Evolutionary conservation across 805 yeast species (phyloP).

Genomic region (Candida qinlingensis): DNA sequence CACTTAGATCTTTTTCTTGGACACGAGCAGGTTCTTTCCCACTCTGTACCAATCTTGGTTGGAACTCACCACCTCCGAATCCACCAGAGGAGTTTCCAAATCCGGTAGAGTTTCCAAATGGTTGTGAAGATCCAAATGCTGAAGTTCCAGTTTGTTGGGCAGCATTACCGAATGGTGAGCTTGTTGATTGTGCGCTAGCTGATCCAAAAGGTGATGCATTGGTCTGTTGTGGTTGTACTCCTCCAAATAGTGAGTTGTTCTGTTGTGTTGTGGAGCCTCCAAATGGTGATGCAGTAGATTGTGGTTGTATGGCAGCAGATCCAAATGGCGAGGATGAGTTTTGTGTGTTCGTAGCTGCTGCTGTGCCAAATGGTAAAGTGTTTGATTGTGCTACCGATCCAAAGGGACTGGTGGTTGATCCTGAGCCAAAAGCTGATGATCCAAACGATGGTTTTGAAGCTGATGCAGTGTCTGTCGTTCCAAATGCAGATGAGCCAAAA

Average conservation of each 20-base stretch:
- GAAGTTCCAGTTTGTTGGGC: not conserved
- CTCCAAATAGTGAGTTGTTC: constrained; percentile 1
- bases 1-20: constrained; percentile 35
- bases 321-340: constrained; percentile 5
- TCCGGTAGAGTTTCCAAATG: constrained; percentile 12
- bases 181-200: constrained; percentile 1
- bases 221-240: not conserved
- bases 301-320: not conserved
- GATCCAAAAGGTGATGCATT: not conserved
- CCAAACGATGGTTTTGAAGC: constrained; percentile 7
- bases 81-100: constrained; percentile 7
- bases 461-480: not conserved
- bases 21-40: constrained; percentile 25
- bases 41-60: constrained; percentile 30
- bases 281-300: constrained; percentile 4
- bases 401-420: not conserved
- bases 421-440: constrained; percentile 6
- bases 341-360: not conserved
- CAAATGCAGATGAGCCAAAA: constrained; percentile 14
- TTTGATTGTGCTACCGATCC: constrained; percentile 1
- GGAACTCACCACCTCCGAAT: constrained; percentile 11
- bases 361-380: constrained; percentile 1
- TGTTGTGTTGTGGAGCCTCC: constrained; percentile 3
- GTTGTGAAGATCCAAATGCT: constrained; percentile 4
- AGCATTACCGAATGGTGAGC: no score